phyloP scores from a whole-genome alignment of 2,329 filamentous ascomycete species.

The Pseudopithomyces maydicus region DNA sequence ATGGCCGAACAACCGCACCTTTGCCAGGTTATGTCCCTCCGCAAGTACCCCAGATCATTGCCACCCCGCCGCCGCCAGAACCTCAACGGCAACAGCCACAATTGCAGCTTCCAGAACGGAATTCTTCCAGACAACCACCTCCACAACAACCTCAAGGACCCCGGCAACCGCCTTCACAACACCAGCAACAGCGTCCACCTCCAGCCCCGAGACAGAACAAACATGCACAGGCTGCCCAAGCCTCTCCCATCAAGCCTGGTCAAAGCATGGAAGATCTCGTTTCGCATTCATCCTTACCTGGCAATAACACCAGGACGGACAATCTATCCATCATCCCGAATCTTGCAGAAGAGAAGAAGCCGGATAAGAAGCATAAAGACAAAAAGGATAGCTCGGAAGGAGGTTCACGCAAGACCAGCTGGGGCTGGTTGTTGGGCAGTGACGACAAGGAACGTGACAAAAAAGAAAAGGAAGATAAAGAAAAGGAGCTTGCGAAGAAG shows the following conservation, averaged over 20 bases:
- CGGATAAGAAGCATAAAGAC: constrained; percentile 72
- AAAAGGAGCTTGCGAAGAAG: constrained; percentile 49
- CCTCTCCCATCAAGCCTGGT: constrained; percentile 45
- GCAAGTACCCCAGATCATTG: constrained; percentile 64
- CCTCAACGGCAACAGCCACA: constrained; percentile 35
- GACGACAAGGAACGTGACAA: constrained; percentile 73
- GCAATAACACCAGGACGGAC: constrained; percentile 74
- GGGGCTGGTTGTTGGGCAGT: constrained; percentile 74
- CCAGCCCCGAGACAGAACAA: constrained; percentile 29
- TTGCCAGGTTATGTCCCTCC: constrained; percentile 52
- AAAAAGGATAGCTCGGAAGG: constrained; percentile 73
- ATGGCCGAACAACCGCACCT: constrained; percentile 60
- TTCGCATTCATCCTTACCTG: constrained; percentile 69
- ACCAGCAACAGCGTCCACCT: constrained; percentile 27
- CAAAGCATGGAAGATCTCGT: constrained; percentile 69
- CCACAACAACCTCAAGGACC: constrained; percentile 14
- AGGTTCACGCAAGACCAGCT: constrained; percentile 74
- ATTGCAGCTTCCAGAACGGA: constrained; percentile 55
- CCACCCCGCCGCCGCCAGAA: constrained; percentile 60
- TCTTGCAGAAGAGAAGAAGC: constrained; percentile 70
- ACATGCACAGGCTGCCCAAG: constrained; percentile 36
- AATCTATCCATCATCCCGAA: constrained; percentile 81
- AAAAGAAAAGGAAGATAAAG: constrained; percentile 50
- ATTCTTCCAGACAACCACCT: constrained; percentile 52
- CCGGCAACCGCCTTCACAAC: constrained; percentile 15